Evolutionary conservation across 1,139 yeast genomes (phyloP).

Genomic region (Yamadazyma kanchanaburiensis): DNA sequence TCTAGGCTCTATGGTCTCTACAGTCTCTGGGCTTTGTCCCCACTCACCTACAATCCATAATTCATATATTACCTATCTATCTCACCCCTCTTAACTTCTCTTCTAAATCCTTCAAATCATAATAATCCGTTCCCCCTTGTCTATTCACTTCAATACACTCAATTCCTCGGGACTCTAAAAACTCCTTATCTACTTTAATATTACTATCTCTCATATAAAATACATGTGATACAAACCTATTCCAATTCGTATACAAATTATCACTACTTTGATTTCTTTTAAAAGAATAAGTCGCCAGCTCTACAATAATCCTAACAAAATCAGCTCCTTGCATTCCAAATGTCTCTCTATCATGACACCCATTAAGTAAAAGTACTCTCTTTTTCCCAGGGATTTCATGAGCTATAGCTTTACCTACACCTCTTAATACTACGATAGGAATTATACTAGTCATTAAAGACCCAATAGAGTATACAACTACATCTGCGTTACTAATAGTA

Average conservation of each 20-base stretch:
- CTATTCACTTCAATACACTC: constrained; percentile 44
- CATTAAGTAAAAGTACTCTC: constrained; percentile 64
- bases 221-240: constrained; percentile 53
- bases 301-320: constrained; percentile 52
- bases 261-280: constrained; percentile 5
- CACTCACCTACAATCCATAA: too few relatives aligned
- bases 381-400: constrained; percentile 31
- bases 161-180: constrained; percentile 40
- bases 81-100: constrained; percentile 16
- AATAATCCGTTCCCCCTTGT: constrained; percentile 21
- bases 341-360: constrained; percentile 75
- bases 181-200: constrained; percentile 44
- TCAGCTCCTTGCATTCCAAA: constrained; percentile 59
- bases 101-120: constrained; percentile 38
- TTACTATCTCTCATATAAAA: constrained; percentile 45
- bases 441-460: constrained; percentile 83
- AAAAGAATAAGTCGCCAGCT: constrained; percentile 44
- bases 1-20: too few relatives aligned
- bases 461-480: constrained; percentile 77
- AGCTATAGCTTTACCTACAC: constrained; percentile 63
- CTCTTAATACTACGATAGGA: constrained; percentile 72
- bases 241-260: constrained; percentile 23
- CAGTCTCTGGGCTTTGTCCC: too few relatives aligned
- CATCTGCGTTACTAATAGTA: constrained; percentile 49
- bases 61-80: too few relatives aligned